These are phyloP conservation scores for Skeletonema menzelii DNA, from an alignment of 108 stramenopile genomes.

Conservation along the genomic window DNA sequence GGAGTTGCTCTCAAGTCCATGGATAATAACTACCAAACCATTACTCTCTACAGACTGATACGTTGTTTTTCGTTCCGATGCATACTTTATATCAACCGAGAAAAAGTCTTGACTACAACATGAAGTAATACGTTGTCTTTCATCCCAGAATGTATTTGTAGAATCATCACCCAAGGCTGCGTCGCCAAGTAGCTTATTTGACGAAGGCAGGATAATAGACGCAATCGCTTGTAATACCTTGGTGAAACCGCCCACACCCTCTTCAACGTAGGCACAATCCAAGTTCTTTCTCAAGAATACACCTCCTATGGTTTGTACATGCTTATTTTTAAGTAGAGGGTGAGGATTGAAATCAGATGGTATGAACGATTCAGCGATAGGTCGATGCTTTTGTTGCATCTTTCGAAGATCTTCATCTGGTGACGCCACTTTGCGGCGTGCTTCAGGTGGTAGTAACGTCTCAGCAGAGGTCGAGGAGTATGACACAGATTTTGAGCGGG, in stretches of 20 bases:
- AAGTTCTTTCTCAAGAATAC: slow-evolving; percentile 43
- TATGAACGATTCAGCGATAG: slow-evolving; percentile 45
- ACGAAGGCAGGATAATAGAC: background rate
- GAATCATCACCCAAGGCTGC: background rate
- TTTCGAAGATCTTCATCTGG: slow-evolving; percentile 9
- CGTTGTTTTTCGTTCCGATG: slow-evolving; percentile 7
- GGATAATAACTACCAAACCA: slow-evolving; percentile 63
- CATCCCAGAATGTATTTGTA: slow-evolving; percentile 48
- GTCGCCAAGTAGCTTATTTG: background rate
- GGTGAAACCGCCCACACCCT: slow-evolving; percentile 18
- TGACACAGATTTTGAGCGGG: background rate
- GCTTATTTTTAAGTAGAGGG: slow-evolving; percentile 50
- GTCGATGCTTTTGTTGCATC: slow-evolving; percentile 21
- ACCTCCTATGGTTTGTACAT: slow-evolving; percentile 68
- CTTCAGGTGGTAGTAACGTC: background rate
- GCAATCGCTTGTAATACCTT: slow-evolving; percentile 16
- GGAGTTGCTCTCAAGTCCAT: slow-evolving; percentile 80
- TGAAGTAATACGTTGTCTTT: slow-evolving; percentile 62
- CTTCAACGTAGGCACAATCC: slow-evolving; percentile 23
- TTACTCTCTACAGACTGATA: slow-evolving; percentile 33
- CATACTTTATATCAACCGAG: slow-evolving; percentile 66
- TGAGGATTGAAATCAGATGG: slow-evolving; percentile 44
- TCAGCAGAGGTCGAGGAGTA: background rate
- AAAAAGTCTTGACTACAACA: slow-evolving; percentile 71
- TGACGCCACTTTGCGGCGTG: background rate